Base-by-base conservation (phyloP, 495 filamentous ascomycete genomes). In the Talaromyces adpressus region DNA sequence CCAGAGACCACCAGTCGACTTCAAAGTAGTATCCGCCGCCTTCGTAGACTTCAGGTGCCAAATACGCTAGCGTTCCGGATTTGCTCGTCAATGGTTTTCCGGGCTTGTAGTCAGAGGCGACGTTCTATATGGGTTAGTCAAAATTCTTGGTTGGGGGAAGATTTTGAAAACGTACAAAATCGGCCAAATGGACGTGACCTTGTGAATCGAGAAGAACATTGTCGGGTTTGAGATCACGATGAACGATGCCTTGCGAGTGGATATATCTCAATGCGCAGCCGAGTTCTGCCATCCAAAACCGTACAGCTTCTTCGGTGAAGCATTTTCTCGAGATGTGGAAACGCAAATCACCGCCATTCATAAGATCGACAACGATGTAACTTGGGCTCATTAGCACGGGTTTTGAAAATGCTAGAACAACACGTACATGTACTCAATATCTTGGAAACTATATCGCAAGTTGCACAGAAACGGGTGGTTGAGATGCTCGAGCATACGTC, bases 391-490 rank as follows among this genome's bases (percentile, higher is more conserved):
- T 25, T 22, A 56, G 27, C 11, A 29, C 20, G 8, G 27, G 4
- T 30, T 27, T 22, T 29, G 4, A 4, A 25, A 63, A 41, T 41
- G 14, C 36, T 62, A 30, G 53, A 34, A 54, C 16, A 27, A 7
- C 41, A 74, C 91, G 67, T 82, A 98, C 94, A 98, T 88, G 77
- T 98, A 98, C 72, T 98, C 94, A 68, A 97, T 91, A 75, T 98
- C 94, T 77, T 98, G 94, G 73, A 98, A 98, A 80, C 92, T 97
- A 77, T 98, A 98, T 60, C 94, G 89, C 79, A 98, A 82, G 74
- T 98, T 98, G 81, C 94, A 98, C 63, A 98, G 88, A 77, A 98
- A 98, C 32, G 93, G 90, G 72, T 98, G 94, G 72, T 96, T 97
- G 69, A 98, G 82, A 73, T 97, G 92, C 74, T 98, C 92, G 71